Base-by-base conservation (phyloP, 2,329 filamentous ascomycete genomes). In the Diaporthe sp. region DNA sequence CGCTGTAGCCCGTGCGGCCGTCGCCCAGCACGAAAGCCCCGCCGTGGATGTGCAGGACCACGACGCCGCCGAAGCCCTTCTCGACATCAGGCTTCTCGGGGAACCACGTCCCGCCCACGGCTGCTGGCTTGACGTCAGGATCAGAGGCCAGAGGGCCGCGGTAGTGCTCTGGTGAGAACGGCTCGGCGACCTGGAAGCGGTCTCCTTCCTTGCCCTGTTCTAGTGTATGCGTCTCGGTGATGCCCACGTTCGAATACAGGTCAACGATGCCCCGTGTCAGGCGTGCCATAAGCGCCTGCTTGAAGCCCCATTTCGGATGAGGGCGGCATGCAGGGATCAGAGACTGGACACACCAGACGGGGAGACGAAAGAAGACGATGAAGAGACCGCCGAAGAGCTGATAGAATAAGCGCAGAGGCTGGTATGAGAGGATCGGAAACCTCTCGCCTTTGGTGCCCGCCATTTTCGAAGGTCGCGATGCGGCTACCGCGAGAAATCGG, bases 11-110 rank as follows among this genome's bases (percentile, higher is more conserved):
- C 2, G 44, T 31, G 31, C 70, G 70, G n/a, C 55, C 58, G 39
- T 72, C 60, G 17, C 70, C 70, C 20, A 72, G 58, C 4, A 72
- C 70, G 42, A 72, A 72, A 4, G 70, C 70, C 20, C 70, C 70
- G 57, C 70, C 70, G n/a, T 72, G 70, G 12, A 60, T 47, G 8
- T 34, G 49, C 15, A 72, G 57, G 22, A 61, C n/a, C 39, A 72
- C 47, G 55, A 31, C 15, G 5, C 37, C 55, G 4, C 17, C 51
- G 5, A 58, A 31, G 28, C 28, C 49, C 8, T 49, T 34, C 15
- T 68, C 44, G 13, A 17, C 25, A 2, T 55, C 25, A 3, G 70
- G 70, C 70, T 72, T 58, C 42, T 39, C 55, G 34, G 70, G 55
- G 9, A 61, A 72, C 70, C 70, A 72, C 2, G 55, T 72, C 2